Percentiles rank a stretch among this genome's conserved stretches.
phyloP scores from a whole-genome alignment of 139 green algal genomes.

The Pleodorina starrii region DNA sequence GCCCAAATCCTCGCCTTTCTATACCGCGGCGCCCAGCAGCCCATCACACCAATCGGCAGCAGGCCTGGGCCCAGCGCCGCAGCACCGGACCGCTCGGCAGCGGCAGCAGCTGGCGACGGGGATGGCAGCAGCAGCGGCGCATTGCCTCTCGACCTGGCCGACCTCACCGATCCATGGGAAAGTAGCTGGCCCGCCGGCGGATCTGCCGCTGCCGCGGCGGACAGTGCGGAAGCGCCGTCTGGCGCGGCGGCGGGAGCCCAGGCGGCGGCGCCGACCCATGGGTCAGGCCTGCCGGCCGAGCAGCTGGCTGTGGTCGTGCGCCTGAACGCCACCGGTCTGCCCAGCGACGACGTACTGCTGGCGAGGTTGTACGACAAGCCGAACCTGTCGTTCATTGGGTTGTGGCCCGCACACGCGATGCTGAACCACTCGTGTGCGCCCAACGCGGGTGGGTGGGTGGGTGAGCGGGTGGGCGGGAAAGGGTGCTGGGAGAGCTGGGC shows the following conservation, averaged over 20 bases:
- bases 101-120: neutral
- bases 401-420: constrained; percentile 45
- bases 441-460: constrained; percentile 18
- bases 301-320: constrained; percentile 24
- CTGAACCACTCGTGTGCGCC: constrained; percentile 44
- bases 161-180: constrained; percentile 19
- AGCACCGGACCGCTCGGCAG: neutral
- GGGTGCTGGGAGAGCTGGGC: no score
- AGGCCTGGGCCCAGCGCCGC: neutral
- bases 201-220: neutral
- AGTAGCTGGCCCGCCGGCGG: neutral
- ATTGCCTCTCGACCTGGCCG: neutral
- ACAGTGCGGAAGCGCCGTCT: neutral
- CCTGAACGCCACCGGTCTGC: constrained; percentile 19
- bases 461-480: no score
- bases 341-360: constrained; percentile 25
- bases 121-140: no score
- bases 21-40: neutral
- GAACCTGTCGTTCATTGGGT: constrained; percentile 12
- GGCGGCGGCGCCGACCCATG: neutral
- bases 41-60: neutral
- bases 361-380: constrained; percentile 18
- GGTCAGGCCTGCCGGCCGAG: neutral
- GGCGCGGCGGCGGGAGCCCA: neutral
- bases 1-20: neutral